Conservation (phyloP, 73 alveolate genomes). For the Durusdinium trenchii region DNA sequence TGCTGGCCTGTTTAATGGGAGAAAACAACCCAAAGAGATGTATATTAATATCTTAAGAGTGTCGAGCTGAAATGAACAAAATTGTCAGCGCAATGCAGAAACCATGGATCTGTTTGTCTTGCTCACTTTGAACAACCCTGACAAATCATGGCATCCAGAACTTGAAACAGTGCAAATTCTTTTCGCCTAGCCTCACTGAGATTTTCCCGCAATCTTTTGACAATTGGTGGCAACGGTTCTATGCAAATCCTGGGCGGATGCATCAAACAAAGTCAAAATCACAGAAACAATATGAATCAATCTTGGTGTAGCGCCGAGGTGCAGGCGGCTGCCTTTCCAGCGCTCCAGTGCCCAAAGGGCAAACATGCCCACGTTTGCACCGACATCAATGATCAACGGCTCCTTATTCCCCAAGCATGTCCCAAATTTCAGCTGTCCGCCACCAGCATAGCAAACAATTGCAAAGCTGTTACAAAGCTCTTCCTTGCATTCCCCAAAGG, state of each 20-base stretch:
- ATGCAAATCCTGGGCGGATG: conserved; percentile 38
- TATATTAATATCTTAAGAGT: background rate
- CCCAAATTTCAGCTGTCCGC: too few relatives aligned
- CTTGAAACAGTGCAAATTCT: background rate
- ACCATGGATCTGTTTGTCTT: background rate
- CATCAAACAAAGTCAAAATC: background rate
- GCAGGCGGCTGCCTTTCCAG: conserved; percentile 15
- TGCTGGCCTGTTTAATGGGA: background rate
- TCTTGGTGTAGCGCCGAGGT: background rate
- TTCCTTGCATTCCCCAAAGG: too few relatives aligned
- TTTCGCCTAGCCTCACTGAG: background rate
- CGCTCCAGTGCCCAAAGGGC: conserved; percentile 57
- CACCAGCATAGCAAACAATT: too few relatives aligned
- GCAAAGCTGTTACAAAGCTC: too few relatives aligned
- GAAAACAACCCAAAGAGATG: background rate
- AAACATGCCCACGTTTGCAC: conserved; percentile 75
- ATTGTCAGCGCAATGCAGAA: background rate
- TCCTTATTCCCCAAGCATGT: background rate
- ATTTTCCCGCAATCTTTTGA: background rate
- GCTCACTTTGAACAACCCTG: background rate
- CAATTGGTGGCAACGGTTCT: conserved; percentile 54
- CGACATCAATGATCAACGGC: conserved; percentile 50
- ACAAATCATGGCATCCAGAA: too few relatives aligned
- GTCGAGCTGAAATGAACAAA: background rate
- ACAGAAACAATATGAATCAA: background rate